Evolutionary conservation across 2,329 filamentous ascomycete species (phyloP), one percentile per base, ranked within the genome.

Genomic region (Hirsutella rhossiliensis): DNA sequence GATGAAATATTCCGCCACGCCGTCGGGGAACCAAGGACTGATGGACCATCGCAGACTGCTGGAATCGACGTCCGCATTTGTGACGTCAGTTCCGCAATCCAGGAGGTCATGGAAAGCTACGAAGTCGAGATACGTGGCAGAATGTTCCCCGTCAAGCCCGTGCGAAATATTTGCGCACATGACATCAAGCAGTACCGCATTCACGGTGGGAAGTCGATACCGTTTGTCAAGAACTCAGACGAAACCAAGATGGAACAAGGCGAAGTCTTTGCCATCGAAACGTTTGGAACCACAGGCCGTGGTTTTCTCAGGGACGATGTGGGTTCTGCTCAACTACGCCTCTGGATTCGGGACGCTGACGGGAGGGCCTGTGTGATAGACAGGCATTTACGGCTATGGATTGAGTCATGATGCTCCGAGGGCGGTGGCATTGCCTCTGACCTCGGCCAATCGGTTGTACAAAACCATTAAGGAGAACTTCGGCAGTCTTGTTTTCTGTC

Each of bases 221-320:
- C 88, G 0, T 94, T 94, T 54, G 84, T 94, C 52, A 94, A 90
- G 68, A 80, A 80, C 46, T 73, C 72, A 41, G 84, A 92, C 54
- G 78, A 82, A 58, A 92, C 86, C 34, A 94, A 94, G 72, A 95
- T 95, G 88, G 88, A 95, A 64, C 88, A 94, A 63, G 87, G 87
- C 31, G 88, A 95, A 54, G 78, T 87, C 17, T 95, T 90, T 62
- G 88, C 88, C 47, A 94, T 95, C 52, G 88, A 95, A 66, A 95
- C 88, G 0, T 95, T 95, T 60, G 88, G 88, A 31, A 89, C 80
- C 57, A 95, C 88, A 12, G 89, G 88, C 47, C 85, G 84, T 55
- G 88, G 87, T 48, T 82, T 82, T 56, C 79, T 90, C 38, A 70
- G 75, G 51, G 87, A 94, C 54, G 85, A 92, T 65, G 84, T 87